Evolutionary conservation across 129 eudicot species (phyloP).

Genomic region (Ambrosia trifida): DNA sequence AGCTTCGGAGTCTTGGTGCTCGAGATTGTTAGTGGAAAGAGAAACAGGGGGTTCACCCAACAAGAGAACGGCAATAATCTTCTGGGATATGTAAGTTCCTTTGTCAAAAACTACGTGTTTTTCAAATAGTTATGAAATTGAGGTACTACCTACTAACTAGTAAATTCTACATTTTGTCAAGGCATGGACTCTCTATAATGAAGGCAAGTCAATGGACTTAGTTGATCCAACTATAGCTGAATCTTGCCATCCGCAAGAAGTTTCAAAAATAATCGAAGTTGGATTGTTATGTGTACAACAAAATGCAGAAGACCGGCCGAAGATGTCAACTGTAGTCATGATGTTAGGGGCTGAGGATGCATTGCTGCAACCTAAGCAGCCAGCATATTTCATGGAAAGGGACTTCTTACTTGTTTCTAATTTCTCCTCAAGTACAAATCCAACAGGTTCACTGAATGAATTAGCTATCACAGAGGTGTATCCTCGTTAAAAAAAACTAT

Average conservation of each 20-base stretch:
- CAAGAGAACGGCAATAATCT: not conserved
- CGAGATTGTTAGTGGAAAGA: not conserved
- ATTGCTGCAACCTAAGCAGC: slow-evolving; percentile 30
- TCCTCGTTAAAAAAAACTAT: slow-evolving; percentile 1
- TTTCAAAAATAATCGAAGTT: not conserved
- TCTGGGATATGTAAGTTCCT: slow-evolving; percentile 3
- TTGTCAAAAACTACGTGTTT: not conserved
- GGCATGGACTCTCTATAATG: slow-evolving; percentile 43
- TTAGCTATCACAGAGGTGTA: slow-evolving; percentile 17
- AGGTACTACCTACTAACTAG: not conserved
- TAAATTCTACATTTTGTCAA: not conserved
- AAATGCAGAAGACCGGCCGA: too few species aligned
- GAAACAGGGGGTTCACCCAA: not conserved
- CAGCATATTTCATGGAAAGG: slow-evolving; percentile 26
- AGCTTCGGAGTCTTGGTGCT: not conserved
- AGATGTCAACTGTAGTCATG: slow-evolving; percentile 13
- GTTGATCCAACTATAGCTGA: slow-evolving; percentile 24
- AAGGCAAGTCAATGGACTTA: slow-evolving; percentile 41
- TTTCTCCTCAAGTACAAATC: slow-evolving; percentile 2
- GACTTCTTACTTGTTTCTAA: slow-evolving; percentile 16
- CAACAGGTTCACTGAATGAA: not conserved
- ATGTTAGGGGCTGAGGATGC: slow-evolving; percentile 29
- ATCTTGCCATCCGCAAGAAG: not conserved
- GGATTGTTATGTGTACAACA: slow-evolving; percentile 26
- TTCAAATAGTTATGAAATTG: not conserved